phyloP scores from a whole-genome alignment of 2,329 filamentous ascomycete genomes.

The Blumeriella jaapii region DNA sequence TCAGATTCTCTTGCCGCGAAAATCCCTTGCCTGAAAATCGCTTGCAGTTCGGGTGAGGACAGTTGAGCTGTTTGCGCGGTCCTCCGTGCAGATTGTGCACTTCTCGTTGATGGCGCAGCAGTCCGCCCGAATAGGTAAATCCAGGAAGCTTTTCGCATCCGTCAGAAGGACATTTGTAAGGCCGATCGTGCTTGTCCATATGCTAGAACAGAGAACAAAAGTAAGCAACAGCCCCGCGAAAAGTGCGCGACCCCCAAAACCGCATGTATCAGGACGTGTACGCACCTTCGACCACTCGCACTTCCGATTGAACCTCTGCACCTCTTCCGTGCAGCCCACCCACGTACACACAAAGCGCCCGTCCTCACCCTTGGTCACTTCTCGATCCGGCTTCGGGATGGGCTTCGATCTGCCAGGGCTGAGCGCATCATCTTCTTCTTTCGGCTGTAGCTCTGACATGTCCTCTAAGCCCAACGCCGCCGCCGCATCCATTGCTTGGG shows the following conservation, averaged over 20 bases:
- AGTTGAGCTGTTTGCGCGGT: slow-evolving; percentile 77
- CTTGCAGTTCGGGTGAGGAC: slow-evolving; percentile 79
- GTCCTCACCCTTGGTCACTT: slow-evolving; percentile 49
- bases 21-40: slow-evolving; percentile 81
- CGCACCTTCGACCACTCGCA: slow-evolving; percentile 84
- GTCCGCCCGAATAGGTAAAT: slow-evolving; percentile 88
- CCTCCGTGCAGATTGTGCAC: slow-evolving; percentile 67
- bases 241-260: neutral
- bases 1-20: slow-evolving; percentile 84
- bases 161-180: slow-evolving; percentile 74
- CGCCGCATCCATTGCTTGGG: slow-evolving; percentile 16
- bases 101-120: slow-evolving; percentile 82
- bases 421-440: slow-evolving; percentile 23
- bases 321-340: slow-evolving; percentile 53
- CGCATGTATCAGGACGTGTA: slow-evolving; percentile 18
- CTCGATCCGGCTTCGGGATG: slow-evolving; percentile 47
- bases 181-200: slow-evolving; percentile 95
- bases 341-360: slow-evolving; percentile 71
- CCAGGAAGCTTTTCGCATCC: slow-evolving; percentile 85
- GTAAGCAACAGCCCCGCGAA: slow-evolving; percentile 3
- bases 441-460: slow-evolving; percentile 20
- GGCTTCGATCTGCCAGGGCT: slow-evolving; percentile 32
- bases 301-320: slow-evolving; percentile 61
- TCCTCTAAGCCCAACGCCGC: slow-evolving; percentile 18
- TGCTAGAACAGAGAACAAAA: slow-evolving; percentile 41